phyloP scores from a whole-genome alignment of 176 grass and related monocot genomes.

The Eleusine coracana region DNA sequence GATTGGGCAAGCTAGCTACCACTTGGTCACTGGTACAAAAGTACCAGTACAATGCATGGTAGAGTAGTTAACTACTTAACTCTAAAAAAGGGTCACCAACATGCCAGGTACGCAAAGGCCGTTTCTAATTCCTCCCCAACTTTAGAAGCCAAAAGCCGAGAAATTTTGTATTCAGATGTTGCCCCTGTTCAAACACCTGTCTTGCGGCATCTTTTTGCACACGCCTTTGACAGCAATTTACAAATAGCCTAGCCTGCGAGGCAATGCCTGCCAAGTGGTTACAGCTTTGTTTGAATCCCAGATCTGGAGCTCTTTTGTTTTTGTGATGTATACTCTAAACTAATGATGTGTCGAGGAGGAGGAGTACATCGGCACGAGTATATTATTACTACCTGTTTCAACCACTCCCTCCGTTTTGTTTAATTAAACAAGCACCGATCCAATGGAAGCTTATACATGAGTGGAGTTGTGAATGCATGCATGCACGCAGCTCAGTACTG shows the following conservation, averaged over 20 bases:
- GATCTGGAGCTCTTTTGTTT: constrained; percentile 33
- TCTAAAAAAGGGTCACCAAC: constrained; percentile 11
- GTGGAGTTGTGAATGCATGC: constrained; percentile 16
- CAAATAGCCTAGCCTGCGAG: background rate
- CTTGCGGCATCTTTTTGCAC: constrained; percentile 48
- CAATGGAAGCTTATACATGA: background rate
- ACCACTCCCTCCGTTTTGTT: constrained; percentile 24
- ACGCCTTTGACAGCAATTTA: constrained; percentile 39
- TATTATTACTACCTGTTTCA: constrained; percentile 22
- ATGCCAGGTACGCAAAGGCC: constrained; percentile 42
- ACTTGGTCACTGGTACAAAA: constrained; percentile 16
- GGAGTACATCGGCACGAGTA: background rate
- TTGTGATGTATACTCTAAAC: background rate
- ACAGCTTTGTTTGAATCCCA: constrained; percentile 53
- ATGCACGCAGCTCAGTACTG: constrained; percentile 22
- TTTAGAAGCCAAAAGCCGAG: constrained; percentile 34
- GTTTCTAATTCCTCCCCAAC: constrained; percentile 30
- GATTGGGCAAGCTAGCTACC: constrained; percentile 35
- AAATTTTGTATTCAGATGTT: constrained; percentile 44
- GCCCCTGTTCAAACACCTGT: constrained; percentile 48
- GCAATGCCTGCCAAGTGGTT: constrained; percentile 42
- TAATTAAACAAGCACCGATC: constrained; percentile 4
- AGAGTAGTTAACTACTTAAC: background rate
- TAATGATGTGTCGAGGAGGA: background rate
- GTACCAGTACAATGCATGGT: background rate